Evolutionary conservation across 768 basidiomycete genomes (phyloP).

Genomic region (Boletus speciosus): DNA sequence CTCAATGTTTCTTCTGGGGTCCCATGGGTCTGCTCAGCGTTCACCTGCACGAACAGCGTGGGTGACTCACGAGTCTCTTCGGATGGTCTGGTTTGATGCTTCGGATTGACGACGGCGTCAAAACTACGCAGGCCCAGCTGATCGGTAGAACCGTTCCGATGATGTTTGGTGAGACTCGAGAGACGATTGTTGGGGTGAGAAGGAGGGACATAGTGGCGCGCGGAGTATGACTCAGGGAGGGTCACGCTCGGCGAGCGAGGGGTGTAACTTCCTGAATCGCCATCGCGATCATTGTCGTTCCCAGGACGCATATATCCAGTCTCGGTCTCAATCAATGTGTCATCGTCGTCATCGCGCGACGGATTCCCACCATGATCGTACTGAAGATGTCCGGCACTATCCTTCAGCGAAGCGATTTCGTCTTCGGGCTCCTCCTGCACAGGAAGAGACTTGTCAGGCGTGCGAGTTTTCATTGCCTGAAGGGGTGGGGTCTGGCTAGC

Average conservation of each 20-base stretch:
- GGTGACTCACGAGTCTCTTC: slow-evolving; percentile 31
- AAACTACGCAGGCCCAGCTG: slow-evolving; percentile 59
- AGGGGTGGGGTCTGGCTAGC: slow-evolving; percentile 54
- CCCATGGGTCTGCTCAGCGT: slow-evolving; percentile 16
- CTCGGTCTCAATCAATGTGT: slow-evolving; percentile 44
- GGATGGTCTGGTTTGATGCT: slow-evolving; percentile 27
- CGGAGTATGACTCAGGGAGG: slow-evolving; percentile 47
- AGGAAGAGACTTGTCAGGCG: slow-evolving; percentile 70
- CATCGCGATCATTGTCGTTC: slow-evolving; percentile 36
- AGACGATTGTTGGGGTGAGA: slow-evolving; percentile 31
- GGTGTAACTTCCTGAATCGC: slow-evolving; percentile 57
- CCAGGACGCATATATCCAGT: slow-evolving; percentile 33
- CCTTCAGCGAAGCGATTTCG: slow-evolving; percentile 42
- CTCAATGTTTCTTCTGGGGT: slow-evolving; percentile 17
- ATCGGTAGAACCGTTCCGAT: slow-evolving; percentile 57
- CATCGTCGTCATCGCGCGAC: slow-evolving; percentile 45
- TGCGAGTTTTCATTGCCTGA: slow-evolving; percentile 50
- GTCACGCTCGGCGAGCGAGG: slow-evolving; percentile 63
- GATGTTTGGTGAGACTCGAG: slow-evolving; percentile 44
- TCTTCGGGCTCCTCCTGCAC: slow-evolving; percentile 77
- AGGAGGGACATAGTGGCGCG: slow-evolving; percentile 27
- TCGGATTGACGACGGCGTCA: slow-evolving; percentile 54
- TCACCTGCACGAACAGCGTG: slow-evolving; percentile 2
- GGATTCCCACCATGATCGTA: slow-evolving; percentile 36
- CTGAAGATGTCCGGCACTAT: slow-evolving; percentile 36